These are phyloP conservation scores for Tetradesmus lagerheimii DNA, from an alignment of 139 green algal genomes.

Conservation along the genomic window DNA sequence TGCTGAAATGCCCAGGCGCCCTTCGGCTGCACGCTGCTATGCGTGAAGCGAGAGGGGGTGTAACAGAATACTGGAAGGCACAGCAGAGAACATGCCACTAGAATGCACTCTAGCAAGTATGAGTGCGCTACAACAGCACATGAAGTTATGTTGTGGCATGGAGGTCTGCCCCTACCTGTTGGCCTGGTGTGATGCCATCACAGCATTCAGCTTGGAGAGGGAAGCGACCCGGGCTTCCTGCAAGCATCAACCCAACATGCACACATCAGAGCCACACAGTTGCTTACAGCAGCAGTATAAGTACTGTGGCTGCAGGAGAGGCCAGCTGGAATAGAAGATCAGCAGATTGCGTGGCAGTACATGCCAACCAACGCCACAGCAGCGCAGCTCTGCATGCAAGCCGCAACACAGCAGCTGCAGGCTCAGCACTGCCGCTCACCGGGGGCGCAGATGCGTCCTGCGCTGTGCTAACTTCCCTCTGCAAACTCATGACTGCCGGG, in stretches of 20 bases:
- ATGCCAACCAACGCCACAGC: not conserved
- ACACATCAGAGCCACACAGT: not conserved
- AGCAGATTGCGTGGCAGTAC: not conserved
- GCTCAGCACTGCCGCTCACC: not conserved
- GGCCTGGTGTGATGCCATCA: constrained; percentile 27
- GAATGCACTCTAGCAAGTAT: no score
- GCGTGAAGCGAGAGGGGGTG: no score
- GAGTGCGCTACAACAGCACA: no score
- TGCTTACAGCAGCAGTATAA: not conserved
- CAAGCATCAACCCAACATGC: not conserved
- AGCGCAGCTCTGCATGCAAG: not conserved
- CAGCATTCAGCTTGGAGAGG: constrained; percentile 29
- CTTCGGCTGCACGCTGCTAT: not conserved
- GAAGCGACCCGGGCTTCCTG: constrained; percentile 13
- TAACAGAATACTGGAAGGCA: no score
- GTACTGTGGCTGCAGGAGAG: not conserved
- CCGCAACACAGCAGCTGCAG: not conserved
- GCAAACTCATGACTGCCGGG: constrained; percentile 37
- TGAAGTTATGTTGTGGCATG: not conserved
- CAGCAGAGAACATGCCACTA: no score
- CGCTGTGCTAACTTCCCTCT: constrained; percentile 19
- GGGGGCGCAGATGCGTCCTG: not conserved
- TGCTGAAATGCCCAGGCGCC: not conserved
- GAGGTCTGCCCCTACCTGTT: constrained; percentile 13
- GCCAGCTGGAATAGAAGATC: not conserved